A percentile compares a stretch with the other conserved stretches of the same genome.
Conservation (phyloP, 2,329 filamentous ascomycete species). For the Sphaerostilbella broomeana region DNA sequence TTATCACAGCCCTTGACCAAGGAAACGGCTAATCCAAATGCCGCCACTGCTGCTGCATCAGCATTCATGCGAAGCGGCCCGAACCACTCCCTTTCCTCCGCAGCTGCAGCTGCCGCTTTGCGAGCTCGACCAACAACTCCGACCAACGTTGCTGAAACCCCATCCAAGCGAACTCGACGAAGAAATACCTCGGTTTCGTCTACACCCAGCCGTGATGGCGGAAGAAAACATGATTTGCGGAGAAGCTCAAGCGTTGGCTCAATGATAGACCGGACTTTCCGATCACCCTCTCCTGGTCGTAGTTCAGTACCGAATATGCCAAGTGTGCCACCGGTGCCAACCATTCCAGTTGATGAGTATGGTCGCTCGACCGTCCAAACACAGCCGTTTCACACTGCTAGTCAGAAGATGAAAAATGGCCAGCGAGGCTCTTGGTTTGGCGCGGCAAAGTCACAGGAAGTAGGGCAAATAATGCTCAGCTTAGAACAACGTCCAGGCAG, state of each 20-base stretch:
- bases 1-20: conserved; percentile 52
- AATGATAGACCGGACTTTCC: conserved; percentile 85
- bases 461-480: conserved; percentile 27
- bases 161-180: conserved; percentile 78
- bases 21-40: conserved; percentile 62
- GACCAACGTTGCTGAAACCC: conserved; percentile 71
- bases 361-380: conserved; percentile 36
- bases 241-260: conserved; percentile 66
- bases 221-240: conserved; percentile 45
- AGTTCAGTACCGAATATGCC: conserved; percentile 33
- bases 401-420: conserved; percentile 41
- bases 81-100: conserved; percentile 67
- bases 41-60: conserved; percentile 71
- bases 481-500: conserved; percentile 35
- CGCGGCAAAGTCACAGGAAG: conserved; percentile 36
- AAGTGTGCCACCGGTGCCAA: conserved; percentile 67
- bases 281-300: conserved; percentile 60
- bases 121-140: conserved; percentile 71
- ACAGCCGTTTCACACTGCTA: conserved; percentile 47
- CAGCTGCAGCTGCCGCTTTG: conserved; percentile 80
- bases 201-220: conserved; percentile 42
- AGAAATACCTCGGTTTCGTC: conserved; percentile 69
- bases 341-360: conserved; percentile 45
- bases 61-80: conserved; percentile 66
- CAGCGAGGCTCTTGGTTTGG: conserved; percentile 44